Evolutionary conservation across 139 green algal species (phyloP).

Genomic region (Tetratostichococcus sp.): DNA sequence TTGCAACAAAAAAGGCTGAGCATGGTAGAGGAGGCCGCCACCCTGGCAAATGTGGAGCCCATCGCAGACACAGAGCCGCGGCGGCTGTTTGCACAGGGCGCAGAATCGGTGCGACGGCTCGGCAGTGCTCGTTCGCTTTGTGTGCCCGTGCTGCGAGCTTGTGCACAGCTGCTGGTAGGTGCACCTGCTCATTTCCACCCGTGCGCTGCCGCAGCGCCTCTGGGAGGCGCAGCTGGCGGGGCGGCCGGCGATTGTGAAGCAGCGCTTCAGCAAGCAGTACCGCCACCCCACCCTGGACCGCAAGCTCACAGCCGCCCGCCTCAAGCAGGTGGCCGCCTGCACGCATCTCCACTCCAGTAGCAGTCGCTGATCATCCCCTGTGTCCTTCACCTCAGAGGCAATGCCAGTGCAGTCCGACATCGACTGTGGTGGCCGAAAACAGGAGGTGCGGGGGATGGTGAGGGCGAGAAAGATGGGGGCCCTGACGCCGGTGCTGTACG

Average conservation of each 20-base stretch:
- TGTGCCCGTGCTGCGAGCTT: not conserved
- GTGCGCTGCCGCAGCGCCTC: slow-evolving; percentile 38
- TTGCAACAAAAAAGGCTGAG: too few species aligned
- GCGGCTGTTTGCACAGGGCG: slow-evolving; percentile 14
- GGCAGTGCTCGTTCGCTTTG: too few species aligned
- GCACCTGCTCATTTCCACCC: too few species aligned
- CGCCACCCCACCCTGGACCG: slow-evolving; percentile 70
- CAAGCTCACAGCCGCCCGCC: slow-evolving; percentile 59
- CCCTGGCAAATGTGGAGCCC: not conserved
- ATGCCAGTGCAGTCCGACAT: not conserved
- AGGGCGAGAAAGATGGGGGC: slow-evolving; percentile 69
- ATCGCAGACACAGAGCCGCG: not conserved
- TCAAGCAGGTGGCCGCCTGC: slow-evolving; percentile 33
- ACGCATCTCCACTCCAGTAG: slow-evolving; percentile 3
- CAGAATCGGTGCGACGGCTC: slow-evolving; percentile 22
- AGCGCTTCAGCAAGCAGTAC: slow-evolving; percentile 86
- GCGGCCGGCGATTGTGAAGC: slow-evolving; percentile 64
- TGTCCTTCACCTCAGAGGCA: too few species aligned
- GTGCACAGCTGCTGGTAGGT: too few species aligned
- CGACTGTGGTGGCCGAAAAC: not conserved
- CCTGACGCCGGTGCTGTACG: slow-evolving; percentile 56
- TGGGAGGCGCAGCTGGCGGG: slow-evolving; percentile 49
- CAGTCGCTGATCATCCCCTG: not conserved
- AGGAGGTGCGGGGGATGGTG: slow-evolving; percentile 66
- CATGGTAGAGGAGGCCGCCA: not conserved